A percentile compares a stretch with the other conserved stretches of the same genome.
Conservation (phyloP, 2,329 filamentous ascomycete genomes). For the Fusarium lyarnte region DNA sequence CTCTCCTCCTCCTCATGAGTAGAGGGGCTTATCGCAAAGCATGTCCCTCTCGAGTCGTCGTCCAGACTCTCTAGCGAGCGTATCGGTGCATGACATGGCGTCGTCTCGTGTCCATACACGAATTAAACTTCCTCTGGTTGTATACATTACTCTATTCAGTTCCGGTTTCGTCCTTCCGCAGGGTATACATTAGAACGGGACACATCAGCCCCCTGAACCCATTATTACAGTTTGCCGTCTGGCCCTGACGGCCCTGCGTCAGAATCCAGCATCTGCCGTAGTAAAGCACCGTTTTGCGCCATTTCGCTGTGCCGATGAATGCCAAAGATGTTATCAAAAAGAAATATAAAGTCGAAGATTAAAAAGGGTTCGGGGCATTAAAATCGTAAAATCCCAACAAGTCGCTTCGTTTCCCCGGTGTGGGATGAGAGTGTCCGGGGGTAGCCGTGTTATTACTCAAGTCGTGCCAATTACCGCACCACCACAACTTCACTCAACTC, state of each 20-base stretch:
- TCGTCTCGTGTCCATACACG: slow-evolving; percentile 45
- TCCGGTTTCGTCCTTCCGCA: slow-evolving; percentile 37
- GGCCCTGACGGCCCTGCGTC: slow-evolving; percentile 43
- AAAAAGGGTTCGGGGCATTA: slow-evolving; percentile 44
- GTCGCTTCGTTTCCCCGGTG: slow-evolving; percentile 15
- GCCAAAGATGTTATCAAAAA: slow-evolving; percentile 50
- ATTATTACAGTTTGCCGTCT: slow-evolving; percentile 43
- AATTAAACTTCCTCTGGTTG: slow-evolving; percentile 49
- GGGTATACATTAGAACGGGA: slow-evolving; percentile 45
- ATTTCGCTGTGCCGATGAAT: slow-evolving; percentile 54
- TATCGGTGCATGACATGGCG: slow-evolving; percentile 45
- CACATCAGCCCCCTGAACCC: slow-evolving; percentile 32
- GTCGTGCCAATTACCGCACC: slow-evolving; percentile 45
- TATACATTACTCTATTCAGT: slow-evolving; percentile 55
- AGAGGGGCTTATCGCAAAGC: slow-evolving; percentile 20
- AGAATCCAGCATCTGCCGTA: slow-evolving; percentile 39
- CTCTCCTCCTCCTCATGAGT: slow-evolving; percentile 37
- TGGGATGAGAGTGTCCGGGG: slow-evolving; percentile 21
- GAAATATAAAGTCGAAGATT: slow-evolving; percentile 46
- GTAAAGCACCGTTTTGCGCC: slow-evolving; percentile 50
- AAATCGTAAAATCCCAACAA: slow-evolving; percentile 40
- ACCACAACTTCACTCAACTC: slow-evolving; percentile 59
- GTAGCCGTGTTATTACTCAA: slow-evolving; percentile 1
- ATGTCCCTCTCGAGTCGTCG: slow-evolving; percentile 18
- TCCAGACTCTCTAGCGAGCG: slow-evolving; percentile 47